Conservation (phyloP, 2,329 filamentous ascomycete species). For the Mycocentrospora acerina region DNA sequence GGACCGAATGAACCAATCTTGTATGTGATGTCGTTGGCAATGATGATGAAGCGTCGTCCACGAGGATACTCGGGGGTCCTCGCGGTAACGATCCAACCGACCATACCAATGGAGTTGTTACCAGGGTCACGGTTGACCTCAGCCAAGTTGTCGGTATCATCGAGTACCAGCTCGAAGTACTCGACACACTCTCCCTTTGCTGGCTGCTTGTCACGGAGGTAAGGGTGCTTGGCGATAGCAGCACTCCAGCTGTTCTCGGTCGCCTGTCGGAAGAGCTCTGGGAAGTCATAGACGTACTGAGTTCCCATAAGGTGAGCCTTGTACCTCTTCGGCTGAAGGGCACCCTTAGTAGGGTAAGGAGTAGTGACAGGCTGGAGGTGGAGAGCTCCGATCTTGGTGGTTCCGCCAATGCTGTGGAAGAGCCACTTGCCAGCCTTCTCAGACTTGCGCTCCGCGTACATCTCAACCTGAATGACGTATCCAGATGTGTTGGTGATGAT, state of each 20-base stretch:
- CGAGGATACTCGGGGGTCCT: constrained; percentile 93
- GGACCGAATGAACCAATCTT: constrained; percentile 98
- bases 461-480: constrained; percentile 95
- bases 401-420: constrained; percentile 96
- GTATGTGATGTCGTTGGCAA: constrained; percentile 99
- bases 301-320: constrained; percentile 99
- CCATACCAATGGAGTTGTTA: constrained; percentile 96
- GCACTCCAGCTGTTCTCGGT: constrained; percentile 93
- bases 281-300: constrained; percentile 99
- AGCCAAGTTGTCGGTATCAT: constrained; percentile 86
- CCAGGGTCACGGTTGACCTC: constrained; percentile 95
- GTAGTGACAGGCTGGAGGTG: constrained; percentile 88
- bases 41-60: constrained; percentile 89
- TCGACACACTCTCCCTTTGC: constrained; percentile 87
- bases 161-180: constrained; percentile 90
- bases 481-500: constrained; percentile 98
- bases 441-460: constrained; percentile 96
- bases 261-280: constrained; percentile 96
- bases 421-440: constrained; percentile 94
- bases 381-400: constrained; percentile 92
- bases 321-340: constrained; percentile 97
- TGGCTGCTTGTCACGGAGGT: constrained; percentile 78
- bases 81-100: constrained; percentile 94
- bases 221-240: constrained; percentile 71
- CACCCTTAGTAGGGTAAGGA: constrained; percentile 97